These are phyloP conservation scores for Sophora flavescens DNA, from an alignment of 306 rosid genomes.

Conservation along the genomic window DNA sequence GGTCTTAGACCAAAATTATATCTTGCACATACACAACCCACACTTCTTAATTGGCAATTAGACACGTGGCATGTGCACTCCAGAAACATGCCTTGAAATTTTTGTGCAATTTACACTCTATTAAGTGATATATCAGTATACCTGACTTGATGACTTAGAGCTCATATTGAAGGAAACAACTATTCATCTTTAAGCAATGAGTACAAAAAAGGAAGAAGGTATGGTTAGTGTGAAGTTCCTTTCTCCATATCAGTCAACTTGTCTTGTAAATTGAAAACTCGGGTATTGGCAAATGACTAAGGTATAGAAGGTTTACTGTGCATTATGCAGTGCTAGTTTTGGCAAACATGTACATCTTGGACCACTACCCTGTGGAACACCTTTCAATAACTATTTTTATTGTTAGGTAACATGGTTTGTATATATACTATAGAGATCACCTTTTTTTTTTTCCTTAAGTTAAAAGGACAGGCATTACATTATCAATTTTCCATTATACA, in stretches of 20 bases:
- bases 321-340: constrained; percentile 38
- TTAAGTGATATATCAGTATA: too few relatives aligned
- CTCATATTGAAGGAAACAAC: neutral
- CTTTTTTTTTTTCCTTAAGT: neutral
- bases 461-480: constrained; percentile 31
- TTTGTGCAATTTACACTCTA: too few relatives aligned
- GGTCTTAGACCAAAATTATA: too few relatives aligned
- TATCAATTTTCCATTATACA: constrained; percentile 31
- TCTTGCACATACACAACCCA: too few relatives aligned
- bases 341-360: constrained; percentile 47
- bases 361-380: constrained; percentile 36
- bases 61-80: too few relatives aligned
- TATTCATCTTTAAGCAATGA: constrained; percentile 31
- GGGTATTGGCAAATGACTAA: constrained; percentile 37
- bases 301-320: constrained; percentile 15
- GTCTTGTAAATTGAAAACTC: neutral
- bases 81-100: too few relatives aligned
- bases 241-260: constrained; percentile 26
- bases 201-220: constrained; percentile 2
- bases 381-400: constrained; percentile 32
- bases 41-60: too few relatives aligned
- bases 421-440: neutral
- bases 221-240: constrained; percentile 14
- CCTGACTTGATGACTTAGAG: too few relatives aligned
- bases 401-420: constrained; percentile 44